These are phyloP conservation scores for Talaromyces stipitatus DNA, from an alignment of 495 filamentous ascomycete genomes.

Conservation along the genomic window DNA sequence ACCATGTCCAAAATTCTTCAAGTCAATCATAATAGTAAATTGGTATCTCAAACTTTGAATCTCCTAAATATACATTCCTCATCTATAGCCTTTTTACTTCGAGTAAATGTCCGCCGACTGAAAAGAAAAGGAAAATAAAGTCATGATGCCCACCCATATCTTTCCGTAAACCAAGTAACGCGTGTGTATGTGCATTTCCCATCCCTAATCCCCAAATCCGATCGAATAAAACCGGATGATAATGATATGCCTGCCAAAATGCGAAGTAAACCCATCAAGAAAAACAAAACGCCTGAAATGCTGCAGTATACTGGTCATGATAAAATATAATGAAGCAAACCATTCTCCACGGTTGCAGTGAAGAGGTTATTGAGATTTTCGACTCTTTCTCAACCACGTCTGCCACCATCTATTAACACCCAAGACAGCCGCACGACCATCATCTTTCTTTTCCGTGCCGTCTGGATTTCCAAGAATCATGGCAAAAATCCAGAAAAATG, in stretches of 20 bases:
- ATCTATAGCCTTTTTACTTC: too few relatives aligned
- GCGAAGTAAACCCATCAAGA: neutral
- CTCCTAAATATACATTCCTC: neutral
- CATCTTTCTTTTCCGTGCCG: constrained; percentile 53
- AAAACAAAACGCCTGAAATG: neutral
- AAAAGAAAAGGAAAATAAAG: too few relatives aligned
- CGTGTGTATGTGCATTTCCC: neutral
- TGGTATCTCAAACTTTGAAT: neutral
- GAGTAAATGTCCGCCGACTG: too few relatives aligned
- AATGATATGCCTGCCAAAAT: neutral
- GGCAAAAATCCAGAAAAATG: constrained; percentile 57
- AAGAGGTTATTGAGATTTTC: constrained; percentile 8
- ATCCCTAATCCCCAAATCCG: too few relatives aligned
- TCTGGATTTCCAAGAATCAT: constrained; percentile 56
- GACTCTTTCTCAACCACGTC: constrained; percentile 41
- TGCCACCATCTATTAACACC: constrained; percentile 58
- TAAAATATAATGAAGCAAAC: constrained; percentile 18
- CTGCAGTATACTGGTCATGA: neutral
- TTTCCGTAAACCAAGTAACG: neutral
- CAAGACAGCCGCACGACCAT: constrained; percentile 53
- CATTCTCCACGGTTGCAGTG: too few relatives aligned
- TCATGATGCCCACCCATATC: neutral
- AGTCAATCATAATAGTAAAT: too few relatives aligned
- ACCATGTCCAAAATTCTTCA: too few relatives aligned
- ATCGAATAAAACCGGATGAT: too few relatives aligned